Evolutionary conservation across 495 filamentous ascomycete species (phyloP).

Genomic region (Hyaloscypha hepaticicola): DNA sequence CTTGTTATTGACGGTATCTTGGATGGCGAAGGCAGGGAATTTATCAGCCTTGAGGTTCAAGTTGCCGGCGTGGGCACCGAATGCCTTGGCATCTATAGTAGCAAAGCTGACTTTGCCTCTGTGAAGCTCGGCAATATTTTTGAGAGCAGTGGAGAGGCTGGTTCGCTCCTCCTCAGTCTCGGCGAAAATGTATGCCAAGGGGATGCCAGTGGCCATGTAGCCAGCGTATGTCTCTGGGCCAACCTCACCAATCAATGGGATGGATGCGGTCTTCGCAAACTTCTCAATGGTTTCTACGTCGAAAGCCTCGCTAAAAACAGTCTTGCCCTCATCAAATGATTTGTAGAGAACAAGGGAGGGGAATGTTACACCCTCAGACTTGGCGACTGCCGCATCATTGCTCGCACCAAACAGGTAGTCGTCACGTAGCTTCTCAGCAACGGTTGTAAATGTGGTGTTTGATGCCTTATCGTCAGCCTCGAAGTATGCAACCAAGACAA

Average conservation of each 20-base stretch:
- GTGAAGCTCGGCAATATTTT: slow-evolving; percentile 66
- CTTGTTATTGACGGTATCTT: slow-evolving; percentile 91
- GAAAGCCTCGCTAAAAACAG: slow-evolving; percentile 76
- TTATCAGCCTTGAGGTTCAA: slow-evolving; percentile 93
- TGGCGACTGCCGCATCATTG: slow-evolving; percentile 77
- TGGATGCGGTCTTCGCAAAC: slow-evolving; percentile 83
- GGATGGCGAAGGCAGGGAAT: slow-evolving; percentile 98
- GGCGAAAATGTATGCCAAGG: slow-evolving; percentile 96
- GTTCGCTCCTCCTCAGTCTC: slow-evolving; percentile 89
- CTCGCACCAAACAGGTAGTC: slow-evolving; percentile 88
- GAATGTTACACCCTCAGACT: slow-evolving; percentile 82
- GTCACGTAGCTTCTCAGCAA: slow-evolving; percentile 84
- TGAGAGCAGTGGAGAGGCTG: slow-evolving; percentile 63
- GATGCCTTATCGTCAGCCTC: slow-evolving; percentile 80
- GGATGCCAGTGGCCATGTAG: slow-evolving; percentile 94
- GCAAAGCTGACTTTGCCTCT: slow-evolving; percentile 93
- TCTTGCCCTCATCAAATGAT: slow-evolving; percentile 95
- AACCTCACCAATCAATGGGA: slow-evolving; percentile 92
- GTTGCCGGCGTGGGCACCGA: slow-evolving; percentile 93
- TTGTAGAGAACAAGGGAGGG: slow-evolving; percentile 96
- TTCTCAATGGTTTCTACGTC: slow-evolving; percentile 70
- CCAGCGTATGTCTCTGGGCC: slow-evolving; percentile 95
- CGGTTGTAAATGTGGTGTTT: slow-evolving; percentile 72
- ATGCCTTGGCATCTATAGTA: slow-evolving; percentile 94
- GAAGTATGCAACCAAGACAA: slow-evolving; percentile 89